Evolutionary conservation across 495 filamentous ascomycete species (phyloP), one percentile per base, ranked within the genome.

Genomic region (Xylaria grammica): DNA sequence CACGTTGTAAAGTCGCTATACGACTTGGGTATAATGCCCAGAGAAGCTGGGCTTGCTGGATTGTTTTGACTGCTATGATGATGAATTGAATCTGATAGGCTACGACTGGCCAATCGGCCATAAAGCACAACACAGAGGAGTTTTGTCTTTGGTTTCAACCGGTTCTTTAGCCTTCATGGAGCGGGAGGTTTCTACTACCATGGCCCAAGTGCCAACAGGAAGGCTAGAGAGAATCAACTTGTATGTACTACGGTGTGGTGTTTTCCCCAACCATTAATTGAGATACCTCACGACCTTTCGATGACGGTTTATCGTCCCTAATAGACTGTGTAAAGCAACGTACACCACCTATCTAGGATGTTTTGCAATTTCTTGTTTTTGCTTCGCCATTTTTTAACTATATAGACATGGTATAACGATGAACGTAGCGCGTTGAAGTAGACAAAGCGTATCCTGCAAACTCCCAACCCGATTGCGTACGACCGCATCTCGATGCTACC

Each of bases 201-300:
- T 38, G 56, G 66, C 38, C n/a, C 48, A 8, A 53, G 55, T n/a
- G 48, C 54, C n/a, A 4, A 60, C 17, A 34, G 54, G 49, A 38
- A 46, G 55, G 63, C 27, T 49, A 24, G 22, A 57, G 56, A 54
- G 44, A 51, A 66, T 63, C 71, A 71, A 70, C 63, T 70, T 79
- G 75, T 78, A 79, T 71, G 72, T 79, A 78, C 68, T 73, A 79
- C 67, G 68, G 71, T 65, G 68, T 68, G 61, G 68, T 53, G 71
- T 75, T 70, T 66, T 62, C 67, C 61, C 46, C 71, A 54, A 71
- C 63, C 69, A 68, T 71, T 79, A 77, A 78, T 79, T 72, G 58
- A 79, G 65, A 75, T 69, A 69, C 62, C 62, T 65, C 53, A 65
- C 62, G 53, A 65, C 62, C 44, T 22, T 46, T 24, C 6, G 29